Conservation (phyloP, 2,329 filamentous ascomycete species). For the Colletotrichum camelliae region DNA sequence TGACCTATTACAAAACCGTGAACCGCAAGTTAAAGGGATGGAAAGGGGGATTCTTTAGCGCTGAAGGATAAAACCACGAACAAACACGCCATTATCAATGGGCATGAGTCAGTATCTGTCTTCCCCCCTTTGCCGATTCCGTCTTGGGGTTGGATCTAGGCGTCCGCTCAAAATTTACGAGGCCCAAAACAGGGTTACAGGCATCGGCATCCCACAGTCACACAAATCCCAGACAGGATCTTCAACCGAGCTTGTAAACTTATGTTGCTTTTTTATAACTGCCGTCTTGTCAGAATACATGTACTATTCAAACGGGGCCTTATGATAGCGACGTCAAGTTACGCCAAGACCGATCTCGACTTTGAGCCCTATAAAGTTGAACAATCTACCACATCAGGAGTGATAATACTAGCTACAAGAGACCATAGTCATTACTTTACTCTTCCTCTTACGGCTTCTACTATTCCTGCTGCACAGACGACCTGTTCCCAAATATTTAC, state of each 20-base stretch:
- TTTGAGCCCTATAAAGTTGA: not conserved
- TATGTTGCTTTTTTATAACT: not conserved
- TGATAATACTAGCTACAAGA: accelerated
- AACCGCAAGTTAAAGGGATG: too few species aligned
- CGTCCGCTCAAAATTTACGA: too few species aligned
- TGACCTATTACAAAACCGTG: too few species aligned
- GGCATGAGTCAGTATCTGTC: too few species aligned
- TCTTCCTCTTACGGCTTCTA: accelerated
- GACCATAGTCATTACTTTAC: not conserved
- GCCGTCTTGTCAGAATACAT: not conserved
- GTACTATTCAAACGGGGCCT: not conserved
- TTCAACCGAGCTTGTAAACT: not conserved
- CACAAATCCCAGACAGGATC: not conserved
- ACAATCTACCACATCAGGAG: not conserved
- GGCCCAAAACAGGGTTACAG: not conserved
- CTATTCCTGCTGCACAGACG: not conserved
- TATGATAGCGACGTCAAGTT: not conserved
- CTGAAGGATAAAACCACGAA: too few species aligned
- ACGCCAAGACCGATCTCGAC: not conserved
- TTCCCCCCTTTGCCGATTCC: too few species aligned
- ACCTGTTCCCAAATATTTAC: not conserved
- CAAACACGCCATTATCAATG: too few species aligned
- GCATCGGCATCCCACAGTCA: not conserved
- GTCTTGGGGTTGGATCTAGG: too few species aligned
- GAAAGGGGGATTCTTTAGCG: too few species aligned